A percentile compares a stretch with the other conserved stretches of the same genome.
Conservation (phyloP, 495 filamentous ascomycete species). For the Penicillium subrubescens region DNA sequence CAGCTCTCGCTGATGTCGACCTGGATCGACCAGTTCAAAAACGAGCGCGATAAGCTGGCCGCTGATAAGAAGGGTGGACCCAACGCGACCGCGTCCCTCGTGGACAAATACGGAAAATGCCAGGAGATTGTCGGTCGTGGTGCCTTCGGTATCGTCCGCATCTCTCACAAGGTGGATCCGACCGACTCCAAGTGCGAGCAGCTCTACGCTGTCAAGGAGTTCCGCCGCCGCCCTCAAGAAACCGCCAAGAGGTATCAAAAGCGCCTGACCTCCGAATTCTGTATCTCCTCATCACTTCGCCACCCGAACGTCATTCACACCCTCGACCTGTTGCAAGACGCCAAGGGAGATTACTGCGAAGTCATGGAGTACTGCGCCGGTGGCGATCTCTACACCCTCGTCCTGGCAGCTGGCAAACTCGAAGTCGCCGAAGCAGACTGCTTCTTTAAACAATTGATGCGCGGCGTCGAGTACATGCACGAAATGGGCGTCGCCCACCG, state of each 20-base stretch:
- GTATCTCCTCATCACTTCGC: conserved; percentile 93
- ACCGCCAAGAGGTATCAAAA: conserved; percentile 97
- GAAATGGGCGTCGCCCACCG: conserved; percentile 99
- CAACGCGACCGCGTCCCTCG: conserved; percentile 77
- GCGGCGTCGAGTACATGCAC: conserved; percentile 98
- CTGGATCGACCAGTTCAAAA: conserved; percentile 93
- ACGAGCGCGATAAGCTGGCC: conserved; percentile 76
- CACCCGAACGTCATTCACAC: conserved; percentile 99
- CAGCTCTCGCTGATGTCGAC: conserved; percentile 91
- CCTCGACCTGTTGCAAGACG: conserved; percentile 89
- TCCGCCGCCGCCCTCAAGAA: conserved; percentile 90
- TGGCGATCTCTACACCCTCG: conserved; percentile 93
- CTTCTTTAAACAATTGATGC: conserved; percentile 99
- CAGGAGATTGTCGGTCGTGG: conserved; percentile 98
- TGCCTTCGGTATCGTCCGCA: conserved; percentile 95
- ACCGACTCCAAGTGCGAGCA: conserved; percentile 80
- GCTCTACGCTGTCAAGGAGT: conserved; percentile 97
- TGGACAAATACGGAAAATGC: conserved; percentile 98
- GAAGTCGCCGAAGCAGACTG: conserved; percentile 95
- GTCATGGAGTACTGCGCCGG: conserved; percentile 99
- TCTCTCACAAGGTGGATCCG: conserved; percentile 94
- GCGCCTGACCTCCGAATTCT: conserved; percentile 97
- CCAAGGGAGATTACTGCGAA: conserved; percentile 98
- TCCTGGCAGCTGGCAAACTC: conserved; percentile 88
- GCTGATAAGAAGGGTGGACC: conserved; percentile 76